Base-by-base conservation (phyloP, 768 basidiomycete species). In the Termitomyces sp. region DNA sequence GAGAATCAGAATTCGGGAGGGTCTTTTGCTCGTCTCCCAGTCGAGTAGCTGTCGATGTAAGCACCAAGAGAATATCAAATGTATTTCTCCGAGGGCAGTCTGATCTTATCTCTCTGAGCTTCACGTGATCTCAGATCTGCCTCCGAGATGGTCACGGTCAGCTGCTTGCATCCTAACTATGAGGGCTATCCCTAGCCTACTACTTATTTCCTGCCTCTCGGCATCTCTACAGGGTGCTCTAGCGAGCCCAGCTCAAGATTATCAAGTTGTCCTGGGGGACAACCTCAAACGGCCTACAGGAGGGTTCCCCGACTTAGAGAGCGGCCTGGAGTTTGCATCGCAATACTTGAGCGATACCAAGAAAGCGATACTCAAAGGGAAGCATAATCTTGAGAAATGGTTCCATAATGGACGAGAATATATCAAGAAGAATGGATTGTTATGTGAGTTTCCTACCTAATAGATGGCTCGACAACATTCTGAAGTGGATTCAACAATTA, bases 401-500 rank as follows among this genome's bases (percentile, higher is more conserved):
- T 65, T 73, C 29, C 78, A 86, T 53, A 71, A 82, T 23, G 88
- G 86, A 19, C 81, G 76, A 67, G 75, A 87, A 63, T 90, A 81
- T 64, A 77, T 90, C 55, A 82, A 84, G 68, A 82, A 90, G 73
- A 79, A 89, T 49, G 85, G 81, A n/a, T 63, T 92, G 32, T 72
- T 82, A 42, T 92, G 91, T 92, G 64, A 71, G 87, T 77, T 23
- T 38, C 40, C 16, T 53, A 17, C 34, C 32, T 3, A 17, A 19
- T n/a, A 27, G 17, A 9, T 11, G 1, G 11, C 5, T 51, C 5
- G 34, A 43, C 6, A 14, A 32, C 37, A 19, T 44, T 41, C 46
- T 46, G 4, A 54, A 51, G 27, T 16, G 31, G 6, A 27, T 21
- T n/a, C 45, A 53, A 47, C 25, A 17, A 63, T 38, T 59, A 86